These are phyloP conservation scores for Neoscytalidium dimidiatum DNA, from an alignment of 2,329 filamentous ascomycete species.

Conservation along the genomic window DNA sequence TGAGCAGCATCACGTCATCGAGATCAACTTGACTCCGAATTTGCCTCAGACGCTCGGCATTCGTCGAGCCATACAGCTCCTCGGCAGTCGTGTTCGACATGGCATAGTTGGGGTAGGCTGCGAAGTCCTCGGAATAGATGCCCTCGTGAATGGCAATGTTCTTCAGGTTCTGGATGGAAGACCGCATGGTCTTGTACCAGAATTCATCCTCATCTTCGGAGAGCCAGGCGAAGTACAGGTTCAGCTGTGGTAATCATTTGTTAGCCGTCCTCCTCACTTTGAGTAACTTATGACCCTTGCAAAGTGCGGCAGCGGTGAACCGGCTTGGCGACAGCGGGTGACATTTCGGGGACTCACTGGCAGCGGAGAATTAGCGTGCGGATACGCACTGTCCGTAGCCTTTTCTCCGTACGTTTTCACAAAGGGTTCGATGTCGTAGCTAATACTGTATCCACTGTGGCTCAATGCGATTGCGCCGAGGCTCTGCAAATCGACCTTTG, in stretches of 20 bases:
- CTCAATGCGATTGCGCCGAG: neutral
- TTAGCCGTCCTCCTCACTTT: neutral
- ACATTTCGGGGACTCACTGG: neutral
- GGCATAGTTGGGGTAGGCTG: neutral
- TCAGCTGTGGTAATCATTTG: neutral
- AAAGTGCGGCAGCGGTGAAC: neutral
- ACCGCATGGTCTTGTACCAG: neutral
- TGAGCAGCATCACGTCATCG: neutral
- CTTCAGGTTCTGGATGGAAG: neutral
- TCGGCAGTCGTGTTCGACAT: neutral
- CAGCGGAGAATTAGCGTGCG: neutral
- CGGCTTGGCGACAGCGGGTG: no score
- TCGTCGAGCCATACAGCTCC: neutral
- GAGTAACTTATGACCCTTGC: neutral
- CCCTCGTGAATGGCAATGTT: neutral
- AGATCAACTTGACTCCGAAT: neutral
- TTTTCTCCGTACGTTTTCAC: neutral
- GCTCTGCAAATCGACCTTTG: neutral
- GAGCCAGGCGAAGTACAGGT: conserved; percentile 3
- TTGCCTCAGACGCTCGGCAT: neutral
- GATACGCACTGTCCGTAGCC: neutral
- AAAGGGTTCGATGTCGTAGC: conserved; percentile 4
- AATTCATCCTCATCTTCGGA: neutral
- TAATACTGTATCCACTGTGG: neutral
- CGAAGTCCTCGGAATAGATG: neutral